phyloP scores from a whole-genome alignment of 176 grass and related monocot species.

The Pharus latifolius region DNA sequence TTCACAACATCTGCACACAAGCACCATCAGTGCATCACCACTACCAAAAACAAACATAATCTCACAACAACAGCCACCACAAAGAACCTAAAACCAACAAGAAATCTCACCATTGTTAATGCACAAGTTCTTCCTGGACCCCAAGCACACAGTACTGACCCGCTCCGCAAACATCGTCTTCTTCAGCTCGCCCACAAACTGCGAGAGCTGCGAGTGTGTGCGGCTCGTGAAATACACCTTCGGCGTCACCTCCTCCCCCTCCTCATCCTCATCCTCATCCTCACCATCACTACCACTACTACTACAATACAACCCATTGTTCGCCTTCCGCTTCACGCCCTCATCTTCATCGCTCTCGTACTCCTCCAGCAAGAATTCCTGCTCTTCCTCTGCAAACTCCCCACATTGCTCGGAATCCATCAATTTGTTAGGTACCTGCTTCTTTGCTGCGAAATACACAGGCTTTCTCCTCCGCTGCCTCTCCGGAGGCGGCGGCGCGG shows the following conservation, averaged over 20 bases:
- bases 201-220: conserved; percentile 85
- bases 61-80: not conserved
- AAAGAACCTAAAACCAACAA: not conserved
- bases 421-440: conserved; percentile 1
- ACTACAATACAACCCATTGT: conserved; percentile 27
- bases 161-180: conserved; percentile 39
- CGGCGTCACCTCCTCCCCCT: conserved; percentile 62
- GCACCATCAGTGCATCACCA: too few relatives aligned
- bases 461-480: conserved; percentile 26
- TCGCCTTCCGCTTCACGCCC: conserved; percentile 10
- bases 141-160: conserved; percentile 59
- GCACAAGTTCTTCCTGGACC: conserved; percentile 88
- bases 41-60: too few relatives aligned
- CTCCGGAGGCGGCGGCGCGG: conserved; percentile 19
- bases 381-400: conserved; percentile 7
- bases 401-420: conserved; percentile 14
- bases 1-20: conserved; percentile 65
- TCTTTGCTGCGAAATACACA: not conserved
- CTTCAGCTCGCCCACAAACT: conserved; percentile 84
- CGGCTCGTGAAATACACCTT: conserved; percentile 86
- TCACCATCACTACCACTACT: conserved; percentile 46
- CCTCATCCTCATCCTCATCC: conserved; percentile 28
- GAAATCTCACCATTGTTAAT: conserved; percentile 55
- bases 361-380: conserved; percentile 70
- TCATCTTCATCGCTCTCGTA: conserved; percentile 55